Evolutionary conservation across 257 asterid species (phyloP), one percentile per base, ranked within the genome.

Genomic region (Rehmannia glutinosa): DNA sequence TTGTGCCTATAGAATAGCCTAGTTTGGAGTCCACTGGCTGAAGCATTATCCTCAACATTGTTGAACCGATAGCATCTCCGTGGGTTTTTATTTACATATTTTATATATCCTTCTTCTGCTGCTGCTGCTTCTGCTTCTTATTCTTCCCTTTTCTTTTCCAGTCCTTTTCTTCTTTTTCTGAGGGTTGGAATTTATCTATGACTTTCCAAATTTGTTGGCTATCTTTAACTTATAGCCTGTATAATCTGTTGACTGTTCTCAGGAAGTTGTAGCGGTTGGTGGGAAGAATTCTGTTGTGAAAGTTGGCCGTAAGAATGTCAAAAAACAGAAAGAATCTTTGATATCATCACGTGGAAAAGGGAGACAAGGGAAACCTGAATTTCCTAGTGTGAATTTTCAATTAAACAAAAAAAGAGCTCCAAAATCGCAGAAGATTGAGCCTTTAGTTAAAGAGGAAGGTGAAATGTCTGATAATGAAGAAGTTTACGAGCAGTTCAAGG

Each of bases 401-500:
- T 66, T 42, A 60, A 79, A 74, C 55, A 87, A 57, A 79, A 80
- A 56, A 66, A 85, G 85, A 74, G 76, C 86, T 64, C 43, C 83
- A 27, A 91, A 79, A 74, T 75, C 88, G 58, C 95, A 85, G 75
- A 94, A 87, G 81, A 77, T 59, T 33, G 98, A 89, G 74, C 87
- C 90, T 42, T 78, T 91, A 75, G 91, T 88, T 64, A 94, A 94
- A 85, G 99, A 94, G 84, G 99, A 94, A 77, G 99, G 99, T 65
- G 99, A 94, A 79, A 94, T 94, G 98, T 94, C 99, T 38, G 98
- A 86, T 59, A 82, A 80, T 66, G 99, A 89, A 58, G 99, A 84
- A 78, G 95, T 94, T 28, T 94, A 87, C 50, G 97, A 91, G 87
- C 96, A 89, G 77, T 94, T 94, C 81, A 94, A 91, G 83, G 99